Evolutionary conservation across 2,329 filamentous ascomycete species (phyloP), one percentile per base, ranked within the genome.

Genomic region (Colletotrichum siamense): DNA sequence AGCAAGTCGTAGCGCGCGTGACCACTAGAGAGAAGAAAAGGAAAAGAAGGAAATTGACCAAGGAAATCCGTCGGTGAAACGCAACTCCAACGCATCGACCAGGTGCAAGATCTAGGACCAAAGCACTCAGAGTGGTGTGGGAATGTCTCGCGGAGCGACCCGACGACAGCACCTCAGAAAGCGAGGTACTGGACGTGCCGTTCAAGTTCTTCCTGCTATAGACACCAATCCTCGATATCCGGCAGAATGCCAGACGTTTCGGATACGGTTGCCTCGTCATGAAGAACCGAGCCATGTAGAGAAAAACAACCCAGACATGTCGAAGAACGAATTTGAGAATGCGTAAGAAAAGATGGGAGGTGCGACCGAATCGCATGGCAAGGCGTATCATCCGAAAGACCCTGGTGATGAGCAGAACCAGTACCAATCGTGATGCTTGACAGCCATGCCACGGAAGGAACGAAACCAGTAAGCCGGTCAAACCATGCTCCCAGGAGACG

Each of bases 271-370:
- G 82, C 82, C 85, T 59, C 16, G 64, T 73, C 64, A 74, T 52
- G 64, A 73, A 65, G 32, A 73, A 73, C 28, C 83, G 83, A 87
- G 85, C 84, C 85, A 86, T 79, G 80, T 52, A 78, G 83, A 81
- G 79, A 80, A 64, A 71, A 71, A 67, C 61, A 77, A 63, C 75
- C 71, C 71, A 77, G n/a, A 63, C 24, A 75, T 61, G 83, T 86
- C 83, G 83, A 85, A 87, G 84, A 86, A 85, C 84, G 80, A 86
- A 84, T 85, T 85, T 85, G 81, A 85, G 82, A 83, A 81, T 82
- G 78, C 82, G 80, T 81, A 78, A 81, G 79, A 81, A 62, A 62
- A 49, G 44, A 49, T 22, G 10, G 7, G 81, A 82, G 79, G 78
- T 73, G 77, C 82, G 83, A 81, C 84, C 83, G 82, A 81, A 84